Base-by-base conservation (phyloP, 345 rosid species). In the Chamaenerion angustifolium region DNA sequence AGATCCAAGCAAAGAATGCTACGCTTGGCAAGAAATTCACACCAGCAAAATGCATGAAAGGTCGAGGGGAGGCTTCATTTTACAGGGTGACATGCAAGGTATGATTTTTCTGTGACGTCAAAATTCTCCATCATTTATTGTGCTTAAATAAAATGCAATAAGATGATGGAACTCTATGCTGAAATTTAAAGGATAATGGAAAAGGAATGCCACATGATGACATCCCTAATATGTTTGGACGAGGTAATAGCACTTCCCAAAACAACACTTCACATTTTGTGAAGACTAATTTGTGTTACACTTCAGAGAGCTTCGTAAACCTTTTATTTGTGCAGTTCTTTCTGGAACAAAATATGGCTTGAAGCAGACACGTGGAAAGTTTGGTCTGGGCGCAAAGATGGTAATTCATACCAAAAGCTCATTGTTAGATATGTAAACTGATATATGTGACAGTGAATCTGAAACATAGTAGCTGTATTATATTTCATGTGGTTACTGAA, bases 121-220 rank as follows among this genome's bases (percentile, higher is more conserved):
- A 21, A 40, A 37, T 57, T 46, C 46, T 21, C 55, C 35, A 51
- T 25, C 10, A 14, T 2, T 52, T 16, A 42, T 31, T 21, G 37
- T 7, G 6, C 37, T 8, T 31, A 31, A 31, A 31, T 31, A 31
- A 8, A 5, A 0, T 31, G 37, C 37, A 31, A 31, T 3, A 31
- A 3, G 8, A 4, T 31, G 10, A 31, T 31, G 8, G 8, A 31
- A 31, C 37, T 31, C 10, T 31, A 31, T 31, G 37, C 37, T 31
- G 37, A 7, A 31, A 31, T 31, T 31, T 48, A 61, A 56, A 90
- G 98, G 98, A 90, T 69, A 90, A 90, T 64, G 98, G 98, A 66
- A 81, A 57, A 79, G 98, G 98, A 63, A 90, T 90, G 95, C 86
- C 98, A n/a, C 92, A 90, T 70, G 95, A 90, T 76, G 98, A 90